These are phyloP conservation scores for Datisca glomerata DNA, from an alignment of 306 rosid genomes.

Conservation along the genomic window DNA sequence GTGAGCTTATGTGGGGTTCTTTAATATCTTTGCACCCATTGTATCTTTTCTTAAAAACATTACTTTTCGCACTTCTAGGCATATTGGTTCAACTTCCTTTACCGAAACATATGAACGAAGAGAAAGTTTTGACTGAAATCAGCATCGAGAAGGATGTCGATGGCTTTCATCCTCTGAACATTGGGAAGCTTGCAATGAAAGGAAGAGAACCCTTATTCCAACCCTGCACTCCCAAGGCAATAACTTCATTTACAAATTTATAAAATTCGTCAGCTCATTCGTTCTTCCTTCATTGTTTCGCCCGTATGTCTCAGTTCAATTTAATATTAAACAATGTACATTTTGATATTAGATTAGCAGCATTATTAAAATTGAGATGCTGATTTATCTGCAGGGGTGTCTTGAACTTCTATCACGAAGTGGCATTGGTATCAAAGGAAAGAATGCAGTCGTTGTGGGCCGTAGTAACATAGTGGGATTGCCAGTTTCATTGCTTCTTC, in stretches of 20 bases:
- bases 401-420: constrained; percentile 70
- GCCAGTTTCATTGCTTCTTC: constrained; percentile 75
- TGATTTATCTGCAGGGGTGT: constrained; percentile 48
- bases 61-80: constrained; percentile 34
- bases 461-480: constrained; percentile 93
- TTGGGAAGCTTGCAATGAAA: constrained; percentile 94
- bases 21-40: not conserved
- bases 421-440: constrained; percentile 63
- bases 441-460: constrained; percentile 86
- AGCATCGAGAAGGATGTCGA: constrained; percentile 87
- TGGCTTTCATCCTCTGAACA: constrained; percentile 92
- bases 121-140: constrained; percentile 65
- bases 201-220: constrained; percentile 82
- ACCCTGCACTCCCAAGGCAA: constrained; percentile 92
- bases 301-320: no score
- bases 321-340: no score
- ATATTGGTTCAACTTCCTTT: constrained; percentile 90
- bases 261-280: constrained; percentile 3
- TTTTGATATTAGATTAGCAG: no score
- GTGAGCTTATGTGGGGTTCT: no score
- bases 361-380: constrained; percentile 1
- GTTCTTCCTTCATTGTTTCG: no score
- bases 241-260: no score
- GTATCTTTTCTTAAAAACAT: not conserved
- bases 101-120: constrained; percentile 86